Evolutionary conservation across 352 stramenopile genomes (phyloP), one percentile per base, ranked within the genome.

Genomic region (Globisporangium orthogonon): DNA sequence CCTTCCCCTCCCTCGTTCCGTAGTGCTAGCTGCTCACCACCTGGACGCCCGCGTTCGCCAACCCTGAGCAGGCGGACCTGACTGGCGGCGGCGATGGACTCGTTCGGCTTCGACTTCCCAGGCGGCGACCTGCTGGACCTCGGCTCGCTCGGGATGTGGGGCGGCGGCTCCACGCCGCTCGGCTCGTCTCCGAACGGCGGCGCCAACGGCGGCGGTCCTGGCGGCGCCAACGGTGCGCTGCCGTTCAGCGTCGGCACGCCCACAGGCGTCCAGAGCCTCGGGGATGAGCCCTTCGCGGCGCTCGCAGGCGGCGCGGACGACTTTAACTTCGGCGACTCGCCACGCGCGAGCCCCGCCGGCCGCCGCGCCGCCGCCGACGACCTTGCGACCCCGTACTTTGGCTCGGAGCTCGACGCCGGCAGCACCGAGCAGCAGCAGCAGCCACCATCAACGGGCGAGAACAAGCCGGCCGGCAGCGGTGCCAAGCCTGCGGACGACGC

Each of bases 201-300:
- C 37, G 63, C 54, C 2, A 86, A 77, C 44, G 53, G 55, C 10
- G n/a, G n/a, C n/a, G n/a, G n/a, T n/a, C n/a, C n/a, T n/a, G 56
- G 64, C 43, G 43, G 50, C n/a, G 35, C n/a, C n/a, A 55, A 55
- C 35, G 35, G 35, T 18, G 61, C 56, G 1, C 61, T 95, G 30
- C 85, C 85, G 6, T 93, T 95, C 62, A 93, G 82, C 63, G 80
- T 95, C 44, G 85, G 85, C 4, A 95, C 85, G 1, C 85, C 85
- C 33, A 93, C 85, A 31, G 85, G 85, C 48, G 77, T 95, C 7
- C 81, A 87, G 60, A 92, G 83, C 56, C 74, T 95, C 14, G 83
- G 81, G 17, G 83, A 93, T 46, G 81, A 93, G 53, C 71, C 77
- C 5, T 93, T 93, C 52, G 69, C 71, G 15, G 57, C 70, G 6